Percentiles rank a stretch among this genome's conserved stretches.
Evolutionary conservation across 257 asterid species (phyloP).

Genomic region (Capsicum baccatum): DNA sequence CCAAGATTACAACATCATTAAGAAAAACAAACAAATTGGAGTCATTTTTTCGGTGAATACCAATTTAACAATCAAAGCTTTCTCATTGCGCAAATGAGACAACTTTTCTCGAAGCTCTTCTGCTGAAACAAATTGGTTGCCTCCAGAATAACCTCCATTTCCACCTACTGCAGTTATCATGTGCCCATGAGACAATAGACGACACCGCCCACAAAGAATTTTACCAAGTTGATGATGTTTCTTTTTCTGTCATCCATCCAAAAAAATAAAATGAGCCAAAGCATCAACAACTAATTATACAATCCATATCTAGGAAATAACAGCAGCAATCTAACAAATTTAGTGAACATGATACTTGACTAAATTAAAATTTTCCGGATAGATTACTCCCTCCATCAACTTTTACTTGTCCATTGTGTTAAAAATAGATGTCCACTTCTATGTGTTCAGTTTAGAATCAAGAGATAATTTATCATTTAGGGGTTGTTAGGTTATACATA

Average conservation of each 20-base stretch:
- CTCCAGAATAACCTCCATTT: conserved; percentile 96
- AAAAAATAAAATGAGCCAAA: not conserved
- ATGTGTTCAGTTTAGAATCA: too few relatives aligned
- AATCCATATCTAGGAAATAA: not conserved
- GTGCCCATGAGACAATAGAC: conserved; percentile 89
- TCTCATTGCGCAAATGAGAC: conserved; percentile 80
- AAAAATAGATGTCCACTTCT: too few relatives aligned
- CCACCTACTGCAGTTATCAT: conserved; percentile 99
- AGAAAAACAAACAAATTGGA: not conserved
- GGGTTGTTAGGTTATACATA: too few relatives aligned
- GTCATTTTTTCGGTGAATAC: conserved; percentile 37
- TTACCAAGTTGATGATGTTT: conserved; percentile 78
- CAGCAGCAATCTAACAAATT: conserved; percentile 15
- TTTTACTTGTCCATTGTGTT: too few relatives aligned
- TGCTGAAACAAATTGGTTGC: conserved; percentile 92
- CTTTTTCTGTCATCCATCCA: conserved; percentile 70
- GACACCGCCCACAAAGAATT: conserved; percentile 94
- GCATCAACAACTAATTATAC: not conserved
- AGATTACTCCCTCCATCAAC: not conserved
- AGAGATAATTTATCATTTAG: too few relatives aligned
- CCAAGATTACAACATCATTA: not conserved
- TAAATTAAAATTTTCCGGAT: not conserved
- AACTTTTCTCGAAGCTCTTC: conserved; percentile 95
- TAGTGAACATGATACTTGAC: not conserved
- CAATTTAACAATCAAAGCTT: conserved; percentile 88